phyloP scores from a whole-genome alignment of 1,139 yeast species.

The Sugiyamaella neomexicana region DNA sequence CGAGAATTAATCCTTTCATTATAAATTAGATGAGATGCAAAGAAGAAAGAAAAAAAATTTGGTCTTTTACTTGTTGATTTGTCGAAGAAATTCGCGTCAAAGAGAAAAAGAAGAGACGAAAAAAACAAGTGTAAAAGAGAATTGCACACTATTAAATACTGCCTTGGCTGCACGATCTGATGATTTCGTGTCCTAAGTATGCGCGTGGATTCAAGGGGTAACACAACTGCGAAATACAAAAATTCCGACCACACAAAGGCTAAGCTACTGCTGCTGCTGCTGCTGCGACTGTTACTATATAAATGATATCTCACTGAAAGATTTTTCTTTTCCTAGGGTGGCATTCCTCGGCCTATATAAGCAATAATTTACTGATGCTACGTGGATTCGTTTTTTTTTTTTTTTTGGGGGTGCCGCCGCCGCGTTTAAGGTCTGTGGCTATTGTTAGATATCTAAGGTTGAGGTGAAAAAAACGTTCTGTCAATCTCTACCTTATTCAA shows the following conservation, averaged over 20 bases:
- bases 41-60: conserved; percentile 5
- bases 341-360: conserved; percentile 9
- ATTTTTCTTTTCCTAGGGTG: conserved; percentile 3
- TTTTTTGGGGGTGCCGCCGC: neutral
- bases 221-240: neutral
- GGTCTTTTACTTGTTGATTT: no score
- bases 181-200: neutral
- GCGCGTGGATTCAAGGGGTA: conserved; percentile 10
- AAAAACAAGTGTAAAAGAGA: conserved; percentile 3
- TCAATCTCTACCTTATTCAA: neutral
- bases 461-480: conserved; percentile 3
- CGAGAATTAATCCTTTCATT: conserved; percentile 98
- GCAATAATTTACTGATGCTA: conserved; percentile 2
- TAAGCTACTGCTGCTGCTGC: neutral
- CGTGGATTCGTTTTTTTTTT: conserved; percentile 10
- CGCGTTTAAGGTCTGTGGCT: conserved; percentile 6
- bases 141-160: conserved; percentile 7
- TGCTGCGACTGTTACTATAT: neutral
- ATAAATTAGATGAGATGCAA: conserved; percentile 16
- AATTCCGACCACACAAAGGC: conserved; percentile 8
- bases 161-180: conserved; percentile 7
- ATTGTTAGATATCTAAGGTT: conserved; percentile 4
- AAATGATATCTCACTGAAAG: neutral
- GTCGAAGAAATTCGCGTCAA: conserved; percentile 3
- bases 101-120: neutral